Base-by-base conservation (phyloP, 768 basidiomycete genomes). In the Pisolithus sp. region DNA sequence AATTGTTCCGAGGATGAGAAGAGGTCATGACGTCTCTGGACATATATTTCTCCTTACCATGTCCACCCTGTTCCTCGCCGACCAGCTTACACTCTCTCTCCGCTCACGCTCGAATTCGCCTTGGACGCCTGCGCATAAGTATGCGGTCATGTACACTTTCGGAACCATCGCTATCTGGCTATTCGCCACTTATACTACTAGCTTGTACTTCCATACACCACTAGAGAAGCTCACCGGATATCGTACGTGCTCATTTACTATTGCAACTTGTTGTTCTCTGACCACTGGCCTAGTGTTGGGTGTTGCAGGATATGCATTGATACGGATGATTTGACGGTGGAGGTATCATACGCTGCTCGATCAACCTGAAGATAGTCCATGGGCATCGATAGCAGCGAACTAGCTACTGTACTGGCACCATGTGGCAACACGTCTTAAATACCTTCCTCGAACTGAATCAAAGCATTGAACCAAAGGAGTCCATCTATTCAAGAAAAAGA, bases 21-120 rank as follows among this genome's bases (percentile, higher is more conserved):
- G 75, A 39, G 95, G 95, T 0, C 93, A 96, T 64, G 95, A 98
- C 60, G 81, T 97, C 13, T 94, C 92, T 0, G 95, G 95, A 7
- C 95, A 97, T 63, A 75, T 93, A 28, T 97, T 96, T 72, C 77
- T 98, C 54, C 77, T 97, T 56, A 86, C 86, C 2, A 79, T 95
- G 73, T 75, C 84, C 13, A 71, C 77, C 13, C 72, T 95, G 23
- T 88, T 96, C 66, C 77, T 97, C 39, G 76, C 80, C 8, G 83
- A 91, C 62, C 88, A 93, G 66, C 66, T 94, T 30, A 70, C 75
- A 17, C 74, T 77, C 1, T 82, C 82, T 13, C 70, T 86, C 53
- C 69, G 69, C 20, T 55, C 59, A 36, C 28, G 18, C 18, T 18
- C 46, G 34, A 34, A 34, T 23, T 57, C 50, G 7, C 49, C 57